These are phyloP conservation scores for Xerocomus potaroensis DNA, from an alignment of 768 basidiomycete species.

Conservation along the genomic window DNA sequence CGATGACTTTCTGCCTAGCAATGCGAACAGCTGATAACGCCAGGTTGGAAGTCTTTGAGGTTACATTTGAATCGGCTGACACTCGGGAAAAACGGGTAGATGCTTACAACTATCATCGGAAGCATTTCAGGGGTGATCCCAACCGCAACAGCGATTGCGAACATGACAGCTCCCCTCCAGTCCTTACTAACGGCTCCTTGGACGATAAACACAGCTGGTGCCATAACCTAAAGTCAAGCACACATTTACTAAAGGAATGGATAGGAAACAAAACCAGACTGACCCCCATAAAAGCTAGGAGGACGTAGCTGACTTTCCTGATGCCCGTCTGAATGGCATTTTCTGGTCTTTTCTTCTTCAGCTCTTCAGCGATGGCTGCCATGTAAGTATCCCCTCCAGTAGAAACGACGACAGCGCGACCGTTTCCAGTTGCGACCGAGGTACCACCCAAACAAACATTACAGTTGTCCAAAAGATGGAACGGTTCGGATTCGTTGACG, in stretches of 20 bases:
- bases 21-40: constrained; percentile 54
- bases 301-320: constrained; percentile 31
- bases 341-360: constrained; percentile 29
- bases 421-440: constrained; percentile 32
- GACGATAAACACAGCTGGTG: constrained; percentile 26
- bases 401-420: constrained; percentile 27
- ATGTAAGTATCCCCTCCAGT: constrained; percentile 33
- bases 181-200: constrained; percentile 31
- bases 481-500: constrained; percentile 12
- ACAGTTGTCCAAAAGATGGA: constrained; percentile 30
- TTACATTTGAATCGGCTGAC: constrained; percentile 22
- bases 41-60: constrained; percentile 54
- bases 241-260: background rate
- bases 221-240: constrained; percentile 22
- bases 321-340: constrained; percentile 33
- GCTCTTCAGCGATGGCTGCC: constrained; percentile 34
- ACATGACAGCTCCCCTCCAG: constrained; percentile 31
- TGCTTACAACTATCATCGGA: constrained; percentile 32
- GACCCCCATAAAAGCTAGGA: constrained; percentile 30
- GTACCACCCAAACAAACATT: constrained; percentile 34
- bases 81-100: background rate
- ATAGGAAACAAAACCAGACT: constrained; percentile 1
- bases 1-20: constrained; percentile 55
- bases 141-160: constrained; percentile 29
- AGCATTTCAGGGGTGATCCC: constrained; percentile 33